Conservation (phyloP, 345 rosid genomes). For the Camelina neglecta region DNA sequence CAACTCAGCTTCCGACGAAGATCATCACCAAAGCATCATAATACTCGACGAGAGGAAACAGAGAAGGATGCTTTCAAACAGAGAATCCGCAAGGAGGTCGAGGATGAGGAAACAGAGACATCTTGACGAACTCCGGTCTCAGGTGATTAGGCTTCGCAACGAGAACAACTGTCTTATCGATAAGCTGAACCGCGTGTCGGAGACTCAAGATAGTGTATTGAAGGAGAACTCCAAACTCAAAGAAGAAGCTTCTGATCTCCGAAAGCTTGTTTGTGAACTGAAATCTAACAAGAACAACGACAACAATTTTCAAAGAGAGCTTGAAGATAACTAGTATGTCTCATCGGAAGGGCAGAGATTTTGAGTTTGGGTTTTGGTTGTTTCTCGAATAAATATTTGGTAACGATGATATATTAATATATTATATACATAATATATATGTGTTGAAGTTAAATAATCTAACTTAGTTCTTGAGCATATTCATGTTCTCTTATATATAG, state of each 20-base stretch:
- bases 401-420: conserved; percentile 22
- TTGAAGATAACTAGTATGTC: conserved; percentile 18
- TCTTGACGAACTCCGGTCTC: conserved; percentile 90
- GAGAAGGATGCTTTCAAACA: conserved; percentile 90
- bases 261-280: conserved; percentile 64
- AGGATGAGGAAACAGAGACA: conserved; percentile 97
- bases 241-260: conserved; percentile 78
- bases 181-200: conserved; percentile 64
- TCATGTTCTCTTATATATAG: background rate
- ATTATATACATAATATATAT: background rate
- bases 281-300: conserved; percentile 30
- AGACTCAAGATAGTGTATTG: conserved; percentile 58
- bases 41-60: conserved; percentile 86
- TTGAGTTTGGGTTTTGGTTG: conserved; percentile 20
- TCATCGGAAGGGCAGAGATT: conserved; percentile 1
- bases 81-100: conserved; percentile 94
- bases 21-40: conserved; percentile 56
- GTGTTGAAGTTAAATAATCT: conserved; percentile 32
- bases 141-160: conserved; percentile 67
- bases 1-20: conserved; percentile 82
- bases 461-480: conserved; percentile 24
- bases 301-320: conserved; percentile 22
- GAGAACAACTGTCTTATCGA: conserved; percentile 73
- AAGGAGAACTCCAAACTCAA: conserved; percentile 77
- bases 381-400: conserved; percentile 30